Percentiles rank a stretch among this genome's conserved stretches.
These are phyloP conservation scores for Collybiopsis luxurians DNA, from an alignment of 768 basidiomycete genomes.

Conservation along the genomic window DNA sequence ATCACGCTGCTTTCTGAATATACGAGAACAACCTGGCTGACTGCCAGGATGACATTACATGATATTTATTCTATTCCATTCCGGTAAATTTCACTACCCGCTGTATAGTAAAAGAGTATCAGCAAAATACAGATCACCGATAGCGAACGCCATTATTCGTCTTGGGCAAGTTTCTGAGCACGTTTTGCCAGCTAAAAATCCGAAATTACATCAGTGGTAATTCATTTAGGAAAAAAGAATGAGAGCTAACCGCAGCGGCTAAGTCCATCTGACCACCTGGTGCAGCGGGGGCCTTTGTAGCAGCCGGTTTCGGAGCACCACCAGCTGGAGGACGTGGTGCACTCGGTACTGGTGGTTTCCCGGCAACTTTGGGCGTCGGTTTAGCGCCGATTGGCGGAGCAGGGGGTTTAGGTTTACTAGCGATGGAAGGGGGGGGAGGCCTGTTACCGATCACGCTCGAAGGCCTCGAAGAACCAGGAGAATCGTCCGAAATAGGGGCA, in stretches of 20 bases:
- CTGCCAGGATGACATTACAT: too few species aligned
- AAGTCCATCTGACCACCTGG: slow-evolving; percentile 71
- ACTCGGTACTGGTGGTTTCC: slow-evolving; percentile 40
- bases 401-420: slow-evolving; percentile 60
- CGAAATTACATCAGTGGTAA: slow-evolving; percentile 8
- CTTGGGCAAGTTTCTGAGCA: slow-evolving; percentile 61
- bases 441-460: slow-evolving; percentile 47
- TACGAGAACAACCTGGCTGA: too few species aligned
- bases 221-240: not conserved
- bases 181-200: slow-evolving; percentile 69
- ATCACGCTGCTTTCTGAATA: too few species aligned
- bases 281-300: slow-evolving; percentile 38
- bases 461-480: slow-evolving; percentile 48
- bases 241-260: slow-evolving; percentile 70
- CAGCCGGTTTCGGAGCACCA: slow-evolving; percentile 35
- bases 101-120: not conserved
- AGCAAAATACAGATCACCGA: not conserved
- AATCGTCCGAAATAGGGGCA: slow-evolving; percentile 31
- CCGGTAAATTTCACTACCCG: not conserved
- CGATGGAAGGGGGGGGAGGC: slow-evolving; percentile 54
- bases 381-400: slow-evolving; percentile 50
- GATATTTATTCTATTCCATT: not conserved
- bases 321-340: slow-evolving; percentile 35
- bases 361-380: slow-evolving; percentile 48
- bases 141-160: slow-evolving; percentile 23